Evolutionary conservation across 2,329 filamentous ascomycete species (phyloP).

Genomic region (Penicillium sp.): DNA sequence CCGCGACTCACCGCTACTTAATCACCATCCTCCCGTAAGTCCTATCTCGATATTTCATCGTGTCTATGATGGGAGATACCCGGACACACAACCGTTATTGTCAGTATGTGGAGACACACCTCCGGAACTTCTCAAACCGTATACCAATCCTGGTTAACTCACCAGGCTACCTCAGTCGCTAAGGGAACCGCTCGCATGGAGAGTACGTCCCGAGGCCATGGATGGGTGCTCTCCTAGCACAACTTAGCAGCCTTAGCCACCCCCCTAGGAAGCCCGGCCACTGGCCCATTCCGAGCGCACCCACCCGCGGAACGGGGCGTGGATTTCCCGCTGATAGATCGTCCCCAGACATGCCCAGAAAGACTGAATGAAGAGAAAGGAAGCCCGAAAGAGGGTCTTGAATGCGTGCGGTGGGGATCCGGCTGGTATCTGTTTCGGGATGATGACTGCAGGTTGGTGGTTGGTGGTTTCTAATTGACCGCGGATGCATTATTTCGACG

Average conservation of each 20-base stretch:
- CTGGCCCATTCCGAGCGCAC: conserved; percentile 6
- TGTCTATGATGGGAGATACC: background rate
- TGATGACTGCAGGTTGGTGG: background rate
- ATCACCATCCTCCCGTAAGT: too few relatives aligned
- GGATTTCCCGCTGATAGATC: conserved; percentile 25
- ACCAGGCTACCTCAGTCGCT: conserved; percentile 1
- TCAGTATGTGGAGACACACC: background rate
- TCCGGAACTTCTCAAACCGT: background rate
- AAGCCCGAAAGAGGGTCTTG: background rate
- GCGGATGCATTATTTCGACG: background rate
- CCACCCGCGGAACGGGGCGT: conserved; percentile 26
- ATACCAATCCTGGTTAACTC: background rate
- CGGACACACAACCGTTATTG: background rate
- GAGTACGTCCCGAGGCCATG: conserved; percentile 2
- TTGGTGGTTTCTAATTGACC: background rate
- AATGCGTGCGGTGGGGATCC: background rate
- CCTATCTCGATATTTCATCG: too few relatives aligned
- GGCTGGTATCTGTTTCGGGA: background rate
- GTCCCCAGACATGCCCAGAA: conserved; percentile 16
- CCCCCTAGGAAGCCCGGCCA: background rate
- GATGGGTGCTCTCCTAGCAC: background rate
- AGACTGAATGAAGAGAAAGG: background rate
- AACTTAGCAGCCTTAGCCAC: background rate
- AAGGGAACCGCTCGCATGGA: conserved; percentile 8
- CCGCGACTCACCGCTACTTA: background rate